phyloP scores from a whole-genome alignment of 2,329 filamentous ascomycete genomes.

The Coniochaeta hoffmannii region DNA sequence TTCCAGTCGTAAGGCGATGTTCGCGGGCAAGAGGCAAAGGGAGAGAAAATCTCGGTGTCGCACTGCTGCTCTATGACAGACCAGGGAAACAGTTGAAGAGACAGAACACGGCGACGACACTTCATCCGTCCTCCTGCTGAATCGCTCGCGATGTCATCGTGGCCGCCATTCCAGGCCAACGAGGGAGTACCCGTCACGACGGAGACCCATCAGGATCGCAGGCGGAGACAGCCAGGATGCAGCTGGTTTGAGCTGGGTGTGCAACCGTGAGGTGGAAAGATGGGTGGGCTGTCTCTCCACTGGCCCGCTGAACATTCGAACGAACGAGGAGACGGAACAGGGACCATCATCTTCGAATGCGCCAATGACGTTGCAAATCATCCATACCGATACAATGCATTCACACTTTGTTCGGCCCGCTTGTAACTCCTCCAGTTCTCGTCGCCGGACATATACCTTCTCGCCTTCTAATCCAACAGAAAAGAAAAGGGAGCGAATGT shows the following conservation, averaged over 20 bases:
- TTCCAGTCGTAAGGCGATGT: background rate
- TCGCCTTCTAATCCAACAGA: too few relatives aligned
- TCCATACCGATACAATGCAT: background rate
- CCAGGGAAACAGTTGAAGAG: too few relatives aligned
- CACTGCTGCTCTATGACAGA: too few relatives aligned
- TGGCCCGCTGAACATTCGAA: background rate
- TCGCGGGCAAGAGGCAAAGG: background rate
- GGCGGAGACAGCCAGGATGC: background rate
- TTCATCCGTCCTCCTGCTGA: background rate
- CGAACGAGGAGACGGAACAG: background rate
- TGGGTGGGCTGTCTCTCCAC: background rate
- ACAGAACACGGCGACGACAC: background rate
- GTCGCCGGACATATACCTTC: background rate
- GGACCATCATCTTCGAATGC: background rate
- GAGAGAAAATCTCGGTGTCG: background rate
- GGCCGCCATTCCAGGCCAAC: background rate
- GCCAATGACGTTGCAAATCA: background rate
- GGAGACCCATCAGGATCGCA: conserved; percentile 1
- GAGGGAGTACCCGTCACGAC: background rate
- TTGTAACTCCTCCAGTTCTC: background rate
- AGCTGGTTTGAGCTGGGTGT: background rate
- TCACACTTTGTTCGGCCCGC: background rate
- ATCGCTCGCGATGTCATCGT: background rate
- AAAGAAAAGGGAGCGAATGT: background rate
- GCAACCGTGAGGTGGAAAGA: background rate